phyloP scores from a whole-genome alignment of 495 filamentous ascomycete genomes.

The Venustampulla echinocandica region DNA sequence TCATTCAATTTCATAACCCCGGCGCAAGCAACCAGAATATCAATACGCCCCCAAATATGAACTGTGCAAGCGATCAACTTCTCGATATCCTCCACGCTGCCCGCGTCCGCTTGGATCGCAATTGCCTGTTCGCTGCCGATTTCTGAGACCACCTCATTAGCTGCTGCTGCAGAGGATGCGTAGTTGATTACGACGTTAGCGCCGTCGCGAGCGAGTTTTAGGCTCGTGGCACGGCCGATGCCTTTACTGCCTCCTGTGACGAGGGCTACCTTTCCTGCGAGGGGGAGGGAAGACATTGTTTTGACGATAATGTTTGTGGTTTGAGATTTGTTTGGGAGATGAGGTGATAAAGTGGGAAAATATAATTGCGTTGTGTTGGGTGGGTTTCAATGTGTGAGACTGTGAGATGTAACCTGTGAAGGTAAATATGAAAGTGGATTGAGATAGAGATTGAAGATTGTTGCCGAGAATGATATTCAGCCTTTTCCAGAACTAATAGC shows the following conservation, averaged over 20 bases:
- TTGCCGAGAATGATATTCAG: too few relatives aligned
- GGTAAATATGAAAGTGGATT: too few relatives aligned
- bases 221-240: slow-evolving; percentile 53
- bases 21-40: slow-evolving; percentile 57
- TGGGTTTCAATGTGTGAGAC: too few relatives aligned
- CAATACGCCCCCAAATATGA: too few relatives aligned
- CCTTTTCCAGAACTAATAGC: too few relatives aligned
- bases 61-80: slow-evolving; percentile 55
- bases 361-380: too few relatives aligned
- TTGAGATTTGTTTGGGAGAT: too few relatives aligned
- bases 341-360: too few relatives aligned
- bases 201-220: slow-evolving; percentile 45
- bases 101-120: slow-evolving; percentile 57
- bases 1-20: slow-evolving; percentile 44
- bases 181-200: slow-evolving; percentile 61
- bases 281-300: slow-evolving; percentile 18
- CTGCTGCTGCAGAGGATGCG: slow-evolving; percentile 39
- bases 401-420: too few relatives aligned
- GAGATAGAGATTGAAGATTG: too few relatives aligned
- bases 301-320: not conserved
- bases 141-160: slow-evolving; percentile 44
- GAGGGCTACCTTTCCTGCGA: slow-evolving; percentile 50
- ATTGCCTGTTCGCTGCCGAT: slow-evolving; percentile 44
- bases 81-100: slow-evolving; percentile 47
- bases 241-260: slow-evolving; percentile 62